These are phyloP conservation scores for Sophora flavescens DNA, from an alignment of 306 rosid genomes.

Conservation along the genomic window DNA sequence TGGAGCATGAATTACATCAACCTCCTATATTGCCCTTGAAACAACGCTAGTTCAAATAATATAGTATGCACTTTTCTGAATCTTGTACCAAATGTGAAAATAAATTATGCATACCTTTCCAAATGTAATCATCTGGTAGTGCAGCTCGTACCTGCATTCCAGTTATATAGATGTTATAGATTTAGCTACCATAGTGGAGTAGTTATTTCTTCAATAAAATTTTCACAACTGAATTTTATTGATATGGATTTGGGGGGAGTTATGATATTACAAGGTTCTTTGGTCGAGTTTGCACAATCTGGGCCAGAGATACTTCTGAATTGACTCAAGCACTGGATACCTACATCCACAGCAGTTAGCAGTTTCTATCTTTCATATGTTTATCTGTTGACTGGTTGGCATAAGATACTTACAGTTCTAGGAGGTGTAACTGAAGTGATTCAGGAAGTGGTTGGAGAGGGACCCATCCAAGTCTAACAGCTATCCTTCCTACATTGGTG, in stretches of 20 bases:
- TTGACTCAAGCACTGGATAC: conserved; percentile 89
- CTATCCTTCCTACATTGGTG: conserved; percentile 98
- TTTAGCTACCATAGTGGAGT: conserved; percentile 29
- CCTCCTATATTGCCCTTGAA: conserved; percentile 16
- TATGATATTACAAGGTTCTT: conserved; percentile 74
- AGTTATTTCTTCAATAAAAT: conserved; percentile 6
- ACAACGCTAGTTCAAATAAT: conserved; percentile 35
- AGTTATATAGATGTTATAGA: conserved; percentile 43
- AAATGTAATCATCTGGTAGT: conserved; percentile 96
- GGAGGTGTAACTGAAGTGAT: conserved; percentile 86
- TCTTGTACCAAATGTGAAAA: conserved; percentile 15
- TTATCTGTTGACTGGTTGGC: conserved; percentile 27
- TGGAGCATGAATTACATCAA: conserved; percentile 44
- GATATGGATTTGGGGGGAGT: conserved; percentile 29
- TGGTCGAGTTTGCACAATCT: conserved; percentile 97
- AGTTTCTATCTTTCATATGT: conserved; percentile 17
- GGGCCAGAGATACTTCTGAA: conserved; percentile 98
- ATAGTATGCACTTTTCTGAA: conserved; percentile 11
- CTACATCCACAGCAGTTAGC: conserved; percentile 59
- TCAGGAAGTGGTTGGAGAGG: conserved; percentile 97
- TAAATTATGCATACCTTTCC: conserved; percentile 73
- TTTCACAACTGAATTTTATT: conserved; percentile 1
- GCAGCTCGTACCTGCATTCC: conserved; percentile 83
- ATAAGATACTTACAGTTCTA: conserved; percentile 72
- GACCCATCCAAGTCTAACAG: conserved; percentile 98